Evolutionary conservation across 495 filamentous ascomycete species (phyloP).

Genomic region (Lepidopterella palustris): DNA sequence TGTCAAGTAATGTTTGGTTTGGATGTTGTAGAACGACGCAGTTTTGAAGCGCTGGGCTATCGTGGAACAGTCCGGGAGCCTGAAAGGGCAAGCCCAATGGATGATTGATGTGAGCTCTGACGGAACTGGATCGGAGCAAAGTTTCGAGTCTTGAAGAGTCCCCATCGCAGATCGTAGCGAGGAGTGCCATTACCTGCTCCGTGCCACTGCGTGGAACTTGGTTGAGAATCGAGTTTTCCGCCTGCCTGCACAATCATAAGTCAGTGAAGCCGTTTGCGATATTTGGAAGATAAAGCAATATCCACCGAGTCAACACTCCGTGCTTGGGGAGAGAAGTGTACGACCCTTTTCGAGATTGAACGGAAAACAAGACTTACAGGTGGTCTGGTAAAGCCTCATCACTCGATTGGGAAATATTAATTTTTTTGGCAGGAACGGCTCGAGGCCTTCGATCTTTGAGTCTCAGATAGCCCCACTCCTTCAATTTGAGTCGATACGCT

Average conservation of each 20-base stretch:
- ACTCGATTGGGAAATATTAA: not conserved
- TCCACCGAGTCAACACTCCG: too few relatives aligned
- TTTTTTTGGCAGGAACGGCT: not conserved
- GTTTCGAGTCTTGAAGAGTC: slow-evolving; percentile 12
- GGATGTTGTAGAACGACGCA: slow-evolving; percentile 18
- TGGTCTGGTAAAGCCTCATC: not conserved
- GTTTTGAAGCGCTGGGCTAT: slow-evolving; percentile 7
- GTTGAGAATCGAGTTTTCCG: not conserved
- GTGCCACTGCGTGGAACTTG: not conserved
- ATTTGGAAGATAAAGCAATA: too few relatives aligned
- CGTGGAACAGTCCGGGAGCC: slow-evolving; percentile 5
- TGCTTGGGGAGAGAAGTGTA: too few relatives aligned
- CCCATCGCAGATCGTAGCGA: slow-evolving; percentile 9
- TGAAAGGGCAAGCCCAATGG: slow-evolving; percentile 19
- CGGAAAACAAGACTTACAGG: not conserved
- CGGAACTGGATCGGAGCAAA: not conserved
- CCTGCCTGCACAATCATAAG: too few relatives aligned
- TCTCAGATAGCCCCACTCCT: slow-evolving; percentile 23
- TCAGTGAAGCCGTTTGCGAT: too few relatives aligned
- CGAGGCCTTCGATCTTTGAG: slow-evolving; percentile 1
- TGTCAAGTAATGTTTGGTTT: slow-evolving; percentile 19
- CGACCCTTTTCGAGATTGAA: not conserved
- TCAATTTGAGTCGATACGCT: slow-evolving; percentile 25
- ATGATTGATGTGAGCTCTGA: slow-evolving; percentile 7
- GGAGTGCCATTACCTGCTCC: not conserved